Percentiles rank a stretch among this genome's conserved stretches.
Conservation (phyloP, 129 eudicot genomes). For the Chrysanthemum lavandulifolium region DNA sequence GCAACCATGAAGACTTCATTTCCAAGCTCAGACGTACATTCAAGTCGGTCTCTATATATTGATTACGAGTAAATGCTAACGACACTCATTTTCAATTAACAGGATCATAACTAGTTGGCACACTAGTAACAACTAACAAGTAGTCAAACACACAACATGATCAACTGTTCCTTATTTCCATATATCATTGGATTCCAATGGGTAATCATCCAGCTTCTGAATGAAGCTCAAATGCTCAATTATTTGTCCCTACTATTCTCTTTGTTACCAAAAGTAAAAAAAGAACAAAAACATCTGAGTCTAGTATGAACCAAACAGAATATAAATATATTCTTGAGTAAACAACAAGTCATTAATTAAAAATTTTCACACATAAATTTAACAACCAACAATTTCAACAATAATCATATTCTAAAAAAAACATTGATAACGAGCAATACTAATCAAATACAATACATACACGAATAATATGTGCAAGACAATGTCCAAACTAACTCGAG, state of each 20-base stretch:
- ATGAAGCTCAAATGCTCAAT: slow-evolving; percentile 38
- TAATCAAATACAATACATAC: neutral
- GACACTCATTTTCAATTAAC: neutral
- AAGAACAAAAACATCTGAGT: slow-evolving; percentile 16
- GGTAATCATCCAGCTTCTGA: slow-evolving; percentile 19
- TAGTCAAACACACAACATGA: neutral
- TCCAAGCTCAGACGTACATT: neutral
- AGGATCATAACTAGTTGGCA: neutral
- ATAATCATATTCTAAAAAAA: neutral
- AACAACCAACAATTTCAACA: neutral
- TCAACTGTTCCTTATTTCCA: neutral
- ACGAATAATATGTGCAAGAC: neutral
- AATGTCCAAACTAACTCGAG: neutral
- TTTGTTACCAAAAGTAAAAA: slow-evolving; percentile 21
- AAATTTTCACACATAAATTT: neutral
- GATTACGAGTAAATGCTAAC: neutral
- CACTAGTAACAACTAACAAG: neutral
- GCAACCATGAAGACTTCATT: slow-evolving; percentile 22
- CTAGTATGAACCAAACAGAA: slow-evolving; percentile 16
- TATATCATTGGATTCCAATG: slow-evolving; percentile 24
- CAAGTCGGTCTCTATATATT: neutral
- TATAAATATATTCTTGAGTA: neutral
- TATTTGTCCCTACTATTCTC: slow-evolving; percentile 18
- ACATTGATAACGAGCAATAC: neutral
- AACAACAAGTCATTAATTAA: slow-evolving; percentile 12